Percentiles rank a stretch among this genome's conserved stretches.
These are phyloP conservation scores for Litchi chinensis DNA, from an alignment of 345 rosid genomes.

Conservation along the genomic window DNA sequence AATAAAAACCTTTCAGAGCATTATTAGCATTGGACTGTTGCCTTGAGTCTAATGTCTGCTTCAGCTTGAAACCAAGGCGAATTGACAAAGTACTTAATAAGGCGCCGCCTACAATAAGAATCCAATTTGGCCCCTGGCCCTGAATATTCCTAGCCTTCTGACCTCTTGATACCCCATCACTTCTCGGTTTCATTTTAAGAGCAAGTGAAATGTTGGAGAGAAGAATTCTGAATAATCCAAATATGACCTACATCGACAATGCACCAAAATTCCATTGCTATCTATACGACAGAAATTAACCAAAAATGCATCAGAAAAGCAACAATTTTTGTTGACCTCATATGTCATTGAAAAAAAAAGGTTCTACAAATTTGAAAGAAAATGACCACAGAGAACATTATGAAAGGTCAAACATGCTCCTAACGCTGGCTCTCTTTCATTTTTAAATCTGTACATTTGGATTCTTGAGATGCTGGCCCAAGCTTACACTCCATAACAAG, in stretches of 20 bases:
- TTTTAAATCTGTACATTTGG: not conserved
- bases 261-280: constrained; percentile 26
- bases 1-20: constrained; percentile 31
- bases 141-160: constrained; percentile 48
- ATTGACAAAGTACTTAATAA: constrained; percentile 88
- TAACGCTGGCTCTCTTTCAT: not conserved
- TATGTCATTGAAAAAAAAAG: not conserved
- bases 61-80: constrained; percentile 89
- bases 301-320: constrained; percentile 2
- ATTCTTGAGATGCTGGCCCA: not conserved
- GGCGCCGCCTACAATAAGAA: constrained; percentile 92
- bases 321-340: not conserved
- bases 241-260: constrained; percentile 48
- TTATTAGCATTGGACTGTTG: constrained; percentile 47
- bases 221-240: constrained; percentile 45
- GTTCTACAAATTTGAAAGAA: not conserved
- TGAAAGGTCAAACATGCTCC: not conserved
- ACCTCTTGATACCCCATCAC: constrained; percentile 50
- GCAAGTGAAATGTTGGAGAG: constrained; percentile 21
- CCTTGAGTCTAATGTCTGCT: constrained; percentile 66
- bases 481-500: not conserved
- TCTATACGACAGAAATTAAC: constrained; percentile 13
- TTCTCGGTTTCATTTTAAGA: constrained; percentile 65
- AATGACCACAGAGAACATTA: not conserved
- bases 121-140: constrained; percentile 84